Conservation (phyloP, 1,139 yeast species). For the Meyerozyma smithsonii region DNA sequence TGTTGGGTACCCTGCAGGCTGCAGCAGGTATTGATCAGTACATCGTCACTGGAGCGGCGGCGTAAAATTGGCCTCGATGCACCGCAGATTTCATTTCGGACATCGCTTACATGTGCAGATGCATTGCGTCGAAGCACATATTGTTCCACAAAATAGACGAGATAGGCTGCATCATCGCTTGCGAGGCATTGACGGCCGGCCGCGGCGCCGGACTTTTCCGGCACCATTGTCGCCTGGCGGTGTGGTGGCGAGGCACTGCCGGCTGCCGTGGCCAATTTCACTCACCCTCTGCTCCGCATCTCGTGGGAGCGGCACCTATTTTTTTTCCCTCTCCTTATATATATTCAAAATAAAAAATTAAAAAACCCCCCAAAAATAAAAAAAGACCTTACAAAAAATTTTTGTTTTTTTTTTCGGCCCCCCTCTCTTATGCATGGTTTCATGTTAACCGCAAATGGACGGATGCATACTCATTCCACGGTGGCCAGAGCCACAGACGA, state of each 20-base stretch:
- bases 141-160: neutral
- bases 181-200: too few species aligned
- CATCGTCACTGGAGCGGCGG: neutral
- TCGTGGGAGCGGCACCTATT: too few species aligned
- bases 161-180: too few species aligned
- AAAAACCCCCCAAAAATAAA: too few species aligned
- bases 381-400: too few species aligned
- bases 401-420: neutral
- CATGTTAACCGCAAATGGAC: neutral
- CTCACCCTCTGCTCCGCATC: too few species aligned
- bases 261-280: too few species aligned
- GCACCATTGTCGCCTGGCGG: too few species aligned
- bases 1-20: constrained; percentile 1
- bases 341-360: too few species aligned
- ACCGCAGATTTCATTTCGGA: neutral
- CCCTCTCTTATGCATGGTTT: constrained; percentile 2
- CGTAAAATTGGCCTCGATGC: neutral
- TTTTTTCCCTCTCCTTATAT: too few species aligned
- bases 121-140: neutral
- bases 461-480: neutral
- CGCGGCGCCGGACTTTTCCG: too few species aligned
- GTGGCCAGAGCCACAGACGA: constrained; percentile 1
- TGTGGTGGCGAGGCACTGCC: too few species aligned
- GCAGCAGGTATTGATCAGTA: neutral
- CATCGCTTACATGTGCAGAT: constrained; percentile 1